phyloP scores from a whole-genome alignment of 805 yeast species.

The Tetrapisispora pingtungensis region DNA sequence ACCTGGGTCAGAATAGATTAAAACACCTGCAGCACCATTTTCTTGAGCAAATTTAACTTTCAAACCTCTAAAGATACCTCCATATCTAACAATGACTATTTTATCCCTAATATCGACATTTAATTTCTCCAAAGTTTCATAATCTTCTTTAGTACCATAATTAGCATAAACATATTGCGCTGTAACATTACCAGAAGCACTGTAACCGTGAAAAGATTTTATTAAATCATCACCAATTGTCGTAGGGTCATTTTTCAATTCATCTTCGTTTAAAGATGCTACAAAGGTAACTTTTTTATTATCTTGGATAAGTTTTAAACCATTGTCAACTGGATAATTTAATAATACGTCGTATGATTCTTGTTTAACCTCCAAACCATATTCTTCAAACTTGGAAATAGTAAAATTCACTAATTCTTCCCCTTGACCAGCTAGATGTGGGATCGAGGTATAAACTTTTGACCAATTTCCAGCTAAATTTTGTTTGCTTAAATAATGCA shows the following conservation, averaged over 20 bases:
- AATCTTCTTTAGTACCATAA: conserved; percentile 58
- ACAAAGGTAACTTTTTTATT: conserved; percentile 31
- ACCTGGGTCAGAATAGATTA: conserved; percentile 60
- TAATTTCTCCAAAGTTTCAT: conserved; percentile 34
- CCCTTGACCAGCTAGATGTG: conserved; percentile 52
- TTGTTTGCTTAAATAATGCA: conserved; percentile 16
- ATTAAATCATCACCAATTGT: conserved; percentile 37
- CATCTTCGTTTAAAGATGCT: conserved; percentile 47
- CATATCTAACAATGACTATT: conserved; percentile 60
- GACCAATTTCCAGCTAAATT: conserved; percentile 46
- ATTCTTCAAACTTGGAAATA: conserved; percentile 44
- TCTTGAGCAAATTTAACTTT: conserved; percentile 72
- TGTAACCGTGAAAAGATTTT: conserved; percentile 70
- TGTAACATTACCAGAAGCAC: conserved; percentile 67
- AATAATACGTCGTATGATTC: conserved; percentile 54
- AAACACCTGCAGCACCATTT: conserved; percentile 54
- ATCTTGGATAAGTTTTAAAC: conserved; percentile 34
- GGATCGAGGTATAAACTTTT: conserved; percentile 38
- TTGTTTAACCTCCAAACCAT: conserved; percentile 44
- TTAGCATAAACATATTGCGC: conserved; percentile 57
- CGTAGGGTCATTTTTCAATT: conserved; percentile 40
- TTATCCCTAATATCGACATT: conserved; percentile 47
- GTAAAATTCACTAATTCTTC: conserved; percentile 49
- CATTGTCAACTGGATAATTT: conserved; percentile 50
- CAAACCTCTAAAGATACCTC: conserved; percentile 57